Base-by-base conservation (phyloP, 331 rosid species). In the Malus hybrid region DNA sequence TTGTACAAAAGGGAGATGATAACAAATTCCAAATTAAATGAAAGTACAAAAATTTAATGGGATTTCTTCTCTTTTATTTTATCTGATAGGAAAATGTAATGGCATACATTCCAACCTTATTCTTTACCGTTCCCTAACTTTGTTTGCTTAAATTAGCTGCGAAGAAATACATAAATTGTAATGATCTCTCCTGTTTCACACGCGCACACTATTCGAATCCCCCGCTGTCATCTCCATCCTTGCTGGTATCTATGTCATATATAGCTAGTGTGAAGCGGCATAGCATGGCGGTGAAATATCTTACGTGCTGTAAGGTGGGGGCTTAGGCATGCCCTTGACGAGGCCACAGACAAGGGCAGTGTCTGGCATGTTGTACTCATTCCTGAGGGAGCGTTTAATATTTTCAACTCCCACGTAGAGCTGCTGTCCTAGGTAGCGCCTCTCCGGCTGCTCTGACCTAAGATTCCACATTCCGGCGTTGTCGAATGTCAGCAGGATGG, bases 391-490 rank as follows among this genome's bases (percentile, higher is more conserved):
- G 7, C 69, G 70, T 26, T 79, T 85, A 0, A 84, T 82, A 1
- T 89, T 83, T n/a, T 56, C 63, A 42, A 91, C 84, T 33, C 93
- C 87, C 3, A 88, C 0, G 70, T 91, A 91, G 6, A 89, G 78
- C 29, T 91, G 96, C n/a, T 88, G 93, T 6, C 97, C 97, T 50
- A 91, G 46, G 72, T 91, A 89, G 3, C 86, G 81, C 20, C 73
- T 86, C 80, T 91, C 95, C 6, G 84, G 67, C 10, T 62, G 24
- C 76, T 86, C 95, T 0, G 91, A 91, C 67, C 97, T 78, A 52
- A 91, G 11, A 16, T 88, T 92, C 97, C 97, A 92, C 84, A 90
- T 84, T 71, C 97, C 97, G 1, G 80, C 83, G 24, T 90, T 92
- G 76, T 92, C 97, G 9, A 87, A 83, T 19, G 93, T 64, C 50